A percentile compares a stretch with the other conserved stretches of the same genome.
phyloP scores from a whole-genome alignment of 2,329 filamentous ascomycete genomes.

The Xylariaceae sp. region DNA sequence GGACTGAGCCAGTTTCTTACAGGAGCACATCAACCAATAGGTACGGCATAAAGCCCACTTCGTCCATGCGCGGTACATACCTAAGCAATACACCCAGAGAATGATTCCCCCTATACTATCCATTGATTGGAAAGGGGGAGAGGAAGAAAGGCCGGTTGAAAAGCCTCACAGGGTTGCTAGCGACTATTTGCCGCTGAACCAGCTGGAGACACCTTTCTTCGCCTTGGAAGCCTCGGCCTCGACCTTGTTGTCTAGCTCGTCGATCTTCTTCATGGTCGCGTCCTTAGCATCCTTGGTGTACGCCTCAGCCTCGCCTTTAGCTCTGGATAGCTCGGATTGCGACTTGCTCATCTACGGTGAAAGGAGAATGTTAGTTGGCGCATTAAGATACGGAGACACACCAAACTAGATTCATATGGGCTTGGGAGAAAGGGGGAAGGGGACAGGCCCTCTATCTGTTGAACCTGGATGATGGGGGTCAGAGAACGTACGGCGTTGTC shows the following conservation, averaged over 20 bases:
- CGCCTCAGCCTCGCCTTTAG: constrained; percentile 55
- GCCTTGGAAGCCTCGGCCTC: constrained; percentile 73
- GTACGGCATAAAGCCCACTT: constrained; percentile 12
- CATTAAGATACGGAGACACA: neutral
- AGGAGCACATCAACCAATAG: constrained; percentile 15
- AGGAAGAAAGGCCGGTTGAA: neutral
- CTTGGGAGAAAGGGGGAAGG: neutral
- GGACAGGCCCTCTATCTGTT: neutral
- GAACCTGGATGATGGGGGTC: neutral
- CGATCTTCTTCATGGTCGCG: constrained; percentile 64
- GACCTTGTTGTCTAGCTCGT: constrained; percentile 77
- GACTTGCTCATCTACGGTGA: constrained; percentile 53
- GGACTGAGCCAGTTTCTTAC: constrained; percentile 4
- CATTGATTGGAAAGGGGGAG: neutral
- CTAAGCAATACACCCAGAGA: neutral
- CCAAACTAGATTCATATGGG: neutral
- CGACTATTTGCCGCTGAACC: constrained; percentile 67
- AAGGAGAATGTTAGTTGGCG: neutral
- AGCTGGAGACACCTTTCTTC: constrained; percentile 76
- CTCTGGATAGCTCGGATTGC: constrained; percentile 55
- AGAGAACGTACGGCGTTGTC: constrained; percentile 59
- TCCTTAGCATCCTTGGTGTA: constrained; percentile 59
- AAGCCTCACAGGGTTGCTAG: neutral
- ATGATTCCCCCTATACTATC: neutral
- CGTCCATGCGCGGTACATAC: neutral